These are phyloP conservation scores for Colletotrichum spinosum DNA, from an alignment of 2,329 filamentous ascomycete species.

Conservation along the genomic window DNA sequence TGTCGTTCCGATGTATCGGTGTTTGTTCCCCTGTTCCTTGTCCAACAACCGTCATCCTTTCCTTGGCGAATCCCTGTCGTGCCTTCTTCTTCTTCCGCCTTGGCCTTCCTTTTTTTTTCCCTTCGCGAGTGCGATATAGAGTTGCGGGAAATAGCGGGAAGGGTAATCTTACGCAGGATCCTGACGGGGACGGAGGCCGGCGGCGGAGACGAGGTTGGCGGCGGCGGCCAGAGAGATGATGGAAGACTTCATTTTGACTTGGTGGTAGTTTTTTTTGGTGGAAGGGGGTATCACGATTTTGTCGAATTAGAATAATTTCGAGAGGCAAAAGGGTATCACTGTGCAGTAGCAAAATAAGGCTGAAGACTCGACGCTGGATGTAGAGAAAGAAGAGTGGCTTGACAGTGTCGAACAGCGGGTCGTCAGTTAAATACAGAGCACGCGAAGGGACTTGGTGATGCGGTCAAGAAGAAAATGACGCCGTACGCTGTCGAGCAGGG, in stretches of 20 bases:
- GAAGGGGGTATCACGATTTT: conserved; percentile 10
- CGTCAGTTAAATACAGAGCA: conserved; percentile 25
- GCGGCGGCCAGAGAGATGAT: conserved; percentile 25
- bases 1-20: too few relatives aligned
- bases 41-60: too few relatives aligned
- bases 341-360: conserved; percentile 20
- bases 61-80: too few relatives aligned
- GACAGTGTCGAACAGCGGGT: conserved; percentile 1
- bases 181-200: conserved; percentile 24
- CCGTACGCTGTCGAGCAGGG: conserved; percentile 27
- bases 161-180: conserved; percentile 19
- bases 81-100: too few relatives aligned
- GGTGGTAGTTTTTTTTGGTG: neutral
- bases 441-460: conserved; percentile 17
- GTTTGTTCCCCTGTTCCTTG: too few relatives aligned
- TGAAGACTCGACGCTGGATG: conserved; percentile 5
- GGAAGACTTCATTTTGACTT: conserved; percentile 23
- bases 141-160: neutral
- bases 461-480: conserved; percentile 34
- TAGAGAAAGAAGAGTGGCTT: neutral
- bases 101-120: too few relatives aligned
- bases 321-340: conserved; percentile 20
- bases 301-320: neutral
- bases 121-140: too few relatives aligned
- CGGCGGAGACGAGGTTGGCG: conserved; percentile 26